Base-by-base conservation (phyloP, 495 filamentous ascomycete species). In the Hypoxylon lienhwacheense region DNA sequence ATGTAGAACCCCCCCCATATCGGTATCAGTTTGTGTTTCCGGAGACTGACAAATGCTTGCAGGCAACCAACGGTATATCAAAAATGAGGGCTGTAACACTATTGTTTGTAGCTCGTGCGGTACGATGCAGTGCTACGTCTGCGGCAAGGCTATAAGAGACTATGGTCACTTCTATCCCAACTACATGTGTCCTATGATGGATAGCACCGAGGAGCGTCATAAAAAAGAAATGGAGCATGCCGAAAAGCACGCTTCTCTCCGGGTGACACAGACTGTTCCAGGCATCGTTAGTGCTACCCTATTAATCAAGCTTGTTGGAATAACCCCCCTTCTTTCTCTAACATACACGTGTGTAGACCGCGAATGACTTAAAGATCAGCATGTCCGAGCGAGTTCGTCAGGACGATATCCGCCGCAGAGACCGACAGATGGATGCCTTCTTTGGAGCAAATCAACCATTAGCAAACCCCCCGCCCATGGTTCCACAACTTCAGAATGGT, bases 41-140 rank as follows among this genome's bases (percentile, higher is more conserved):
- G 21, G 22, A 68, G 41, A 35, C 64, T 75, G 45, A 74, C 61
- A 25, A n/a, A 3, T 12, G 20, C 3, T 17, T 24, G 28, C 32
- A 78, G 84, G 85, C 61, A 54, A 69, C 8, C 77, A 76, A 6
- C 74, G 80, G 0, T 90, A 86, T 59, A 73, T 95, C 64, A 96
- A 95, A 64, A 79, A 85, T 47, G 67, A 73, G 24, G 90, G 90
- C 7, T 96, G 90, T 72, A 96, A 96, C 68, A 95, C 91, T 71
- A 86, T 95, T 73, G 75, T 62, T 0, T 95, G 90, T 59, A 70
- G 73, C 1, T 73, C 74, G 11, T 92, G 88, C 55, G 14, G 46
- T 3, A 83, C 82, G 25, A 34, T 78, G 1, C 86, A 89, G 66
- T 89, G 86, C 64, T 90, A 91, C 57, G 73, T 90, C 29, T 93